These are phyloP conservation scores for Cladosporium sp. DNA, from an alignment of 2,329 filamentous ascomycete genomes.

Conservation along the genomic window DNA sequence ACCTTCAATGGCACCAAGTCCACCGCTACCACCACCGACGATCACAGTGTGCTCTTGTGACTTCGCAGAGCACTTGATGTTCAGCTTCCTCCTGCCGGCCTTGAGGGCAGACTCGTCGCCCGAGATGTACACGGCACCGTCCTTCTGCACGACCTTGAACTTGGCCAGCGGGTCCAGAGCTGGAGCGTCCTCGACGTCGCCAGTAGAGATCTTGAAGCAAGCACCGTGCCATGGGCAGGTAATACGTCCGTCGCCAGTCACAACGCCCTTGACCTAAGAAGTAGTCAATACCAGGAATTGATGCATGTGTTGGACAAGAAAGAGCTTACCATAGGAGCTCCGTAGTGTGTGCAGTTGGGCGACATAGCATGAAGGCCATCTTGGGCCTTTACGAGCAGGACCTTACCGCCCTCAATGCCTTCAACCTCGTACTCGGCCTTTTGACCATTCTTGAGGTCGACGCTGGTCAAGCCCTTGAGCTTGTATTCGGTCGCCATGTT, in stretches of 20 bases:
- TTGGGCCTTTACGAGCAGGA: conserved; percentile 75
- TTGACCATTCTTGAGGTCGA: conserved; percentile 72
- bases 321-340: conserved; percentile 68
- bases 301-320: not conserved
- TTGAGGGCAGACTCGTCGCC: conserved; percentile 78
- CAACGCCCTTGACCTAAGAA: conserved; percentile 60
- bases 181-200: conserved; percentile 92
- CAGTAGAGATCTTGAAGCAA: conserved; percentile 84
- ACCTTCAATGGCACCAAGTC: conserved; percentile 75
- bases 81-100: conserved; percentile 66
- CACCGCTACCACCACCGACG: conserved; percentile 79
- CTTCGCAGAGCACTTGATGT: conserved; percentile 63
- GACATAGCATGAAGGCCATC: conserved; percentile 76
- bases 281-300: not conserved
- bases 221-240: conserved; percentile 98
- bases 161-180: conserved; percentile 80
- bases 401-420: conserved; percentile 78
- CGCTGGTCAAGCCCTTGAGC: conserved; percentile 71
- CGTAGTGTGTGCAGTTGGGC: conserved; percentile 84
- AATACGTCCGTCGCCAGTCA: conserved; percentile 75
- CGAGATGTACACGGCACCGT: conserved; percentile 78
- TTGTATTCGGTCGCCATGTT: conserved; percentile 48
- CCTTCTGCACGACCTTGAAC: conserved; percentile 75
- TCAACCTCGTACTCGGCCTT: conserved; percentile 90
- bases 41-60: conserved; percentile 64